A percentile compares a stretch with the other conserved stretches of the same genome.
Evolutionary conservation across 2,329 filamentous ascomycete genomes (phyloP).

Genomic region (Rhynchosporium graminicola): DNA sequence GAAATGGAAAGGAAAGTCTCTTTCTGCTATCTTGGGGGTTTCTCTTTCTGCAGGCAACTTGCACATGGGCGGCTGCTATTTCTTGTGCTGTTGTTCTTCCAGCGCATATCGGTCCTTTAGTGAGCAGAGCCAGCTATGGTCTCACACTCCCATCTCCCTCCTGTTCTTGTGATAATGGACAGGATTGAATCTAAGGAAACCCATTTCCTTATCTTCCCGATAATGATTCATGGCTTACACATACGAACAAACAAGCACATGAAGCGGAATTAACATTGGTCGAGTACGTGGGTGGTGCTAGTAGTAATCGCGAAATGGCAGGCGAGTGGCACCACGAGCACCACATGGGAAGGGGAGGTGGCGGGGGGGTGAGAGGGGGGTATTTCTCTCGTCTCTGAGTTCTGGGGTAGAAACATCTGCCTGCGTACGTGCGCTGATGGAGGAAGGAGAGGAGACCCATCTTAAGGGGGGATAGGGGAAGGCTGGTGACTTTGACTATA

Average conservation of each 20-base stretch:
- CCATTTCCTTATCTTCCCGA: slow-evolving; percentile 5
- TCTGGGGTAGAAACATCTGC: too few species aligned
- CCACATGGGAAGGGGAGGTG: background rate
- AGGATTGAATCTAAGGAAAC: slow-evolving; percentile 6
- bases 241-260: background rate
- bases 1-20: slow-evolving; percentile 11
- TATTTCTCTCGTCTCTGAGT: background rate
- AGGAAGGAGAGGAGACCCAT: background rate
- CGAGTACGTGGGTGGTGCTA: slow-evolving; percentile 26
- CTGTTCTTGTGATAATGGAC: slow-evolving; percentile 7
- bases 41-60: slow-evolving; percentile 15
- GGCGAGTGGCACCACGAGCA: background rate
- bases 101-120: slow-evolving; percentile 15
- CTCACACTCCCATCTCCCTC: slow-evolving; percentile 1
- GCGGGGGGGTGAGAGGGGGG: too few species aligned
- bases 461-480: background rate
- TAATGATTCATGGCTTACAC: slow-evolving; percentile 14
- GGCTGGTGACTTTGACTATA: background rate
- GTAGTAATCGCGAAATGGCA: background rate
- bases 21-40: slow-evolving; percentile 9
- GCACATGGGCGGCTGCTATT: slow-evolving; percentile 29
- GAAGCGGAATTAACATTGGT: slow-evolving; percentile 29
- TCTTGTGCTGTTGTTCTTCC: background rate
- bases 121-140: background rate
- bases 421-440: background rate